Evolutionary conservation across 176 grass and related monocot genomes (phyloP).

Genomic region (Microstegium vimineum): DNA sequence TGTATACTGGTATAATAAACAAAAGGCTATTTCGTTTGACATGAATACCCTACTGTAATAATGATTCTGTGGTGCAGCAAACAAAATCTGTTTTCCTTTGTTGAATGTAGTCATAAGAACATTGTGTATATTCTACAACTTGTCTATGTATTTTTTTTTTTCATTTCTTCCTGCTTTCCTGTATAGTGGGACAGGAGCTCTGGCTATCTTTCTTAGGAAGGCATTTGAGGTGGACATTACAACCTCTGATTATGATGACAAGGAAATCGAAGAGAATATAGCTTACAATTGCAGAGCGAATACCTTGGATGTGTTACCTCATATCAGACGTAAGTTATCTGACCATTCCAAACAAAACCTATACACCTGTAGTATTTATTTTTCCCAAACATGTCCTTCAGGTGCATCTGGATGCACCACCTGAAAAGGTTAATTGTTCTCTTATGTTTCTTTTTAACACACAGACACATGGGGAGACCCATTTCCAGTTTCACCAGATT

Average conservation of each 20-base stretch:
- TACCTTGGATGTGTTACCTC: conserved; percentile 53
- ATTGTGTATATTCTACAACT: neutral
- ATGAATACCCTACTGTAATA: neutral
- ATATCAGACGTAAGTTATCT: conserved; percentile 63
- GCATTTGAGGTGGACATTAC: conserved; percentile 73
- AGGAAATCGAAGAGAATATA: conserved; percentile 91
- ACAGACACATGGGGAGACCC: conserved; percentile 90
- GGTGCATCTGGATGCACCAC: neutral
- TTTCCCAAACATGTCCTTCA: neutral
- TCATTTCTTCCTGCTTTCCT: conserved; percentile 7
- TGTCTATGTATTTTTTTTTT: neutral
- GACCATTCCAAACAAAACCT: neutral
- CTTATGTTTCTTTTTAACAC: conserved; percentile 6
- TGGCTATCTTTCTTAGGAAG: conserved; percentile 69
- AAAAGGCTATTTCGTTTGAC: neutral
- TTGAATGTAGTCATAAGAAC: neutral
- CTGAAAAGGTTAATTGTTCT: neutral
- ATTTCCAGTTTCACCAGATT: conserved; percentile 65
- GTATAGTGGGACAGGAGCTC: conserved; percentile 81
- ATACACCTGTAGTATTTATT: neutral
- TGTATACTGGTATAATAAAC: neutral
- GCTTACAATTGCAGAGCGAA: conserved; percentile 72
- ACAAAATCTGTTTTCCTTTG: neutral
- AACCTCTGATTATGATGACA: conserved; percentile 84
- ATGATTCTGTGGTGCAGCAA: neutral